phyloP scores from a whole-genome alignment of 2,329 filamentous ascomycete genomes.

The Cercospora sp. region DNA sequence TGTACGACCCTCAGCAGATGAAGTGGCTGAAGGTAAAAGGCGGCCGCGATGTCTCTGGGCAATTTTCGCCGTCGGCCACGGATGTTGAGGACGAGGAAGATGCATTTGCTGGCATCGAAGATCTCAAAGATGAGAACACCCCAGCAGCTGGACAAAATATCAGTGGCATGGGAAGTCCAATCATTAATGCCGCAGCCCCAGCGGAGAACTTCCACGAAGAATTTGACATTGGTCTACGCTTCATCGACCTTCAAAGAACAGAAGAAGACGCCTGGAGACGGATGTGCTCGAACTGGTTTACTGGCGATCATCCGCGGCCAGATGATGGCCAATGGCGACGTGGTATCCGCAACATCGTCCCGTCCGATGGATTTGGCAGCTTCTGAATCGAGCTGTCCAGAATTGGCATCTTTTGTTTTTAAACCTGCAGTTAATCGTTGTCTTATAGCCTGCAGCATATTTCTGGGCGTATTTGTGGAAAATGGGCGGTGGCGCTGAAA shows the following conservation, averaged over 20 bases:
- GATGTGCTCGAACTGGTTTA: slow-evolving; percentile 84
- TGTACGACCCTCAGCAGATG: slow-evolving; percentile 96
- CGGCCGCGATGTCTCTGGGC: slow-evolving; percentile 41
- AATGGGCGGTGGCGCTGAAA: neutral
- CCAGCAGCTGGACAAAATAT: slow-evolving; percentile 27
- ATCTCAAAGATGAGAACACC: slow-evolving; percentile 68
- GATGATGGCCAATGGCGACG: slow-evolving; percentile 70
- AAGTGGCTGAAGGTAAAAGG: slow-evolving; percentile 77
- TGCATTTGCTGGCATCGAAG: slow-evolving; percentile 91
- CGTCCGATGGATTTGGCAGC: slow-evolving; percentile 21
- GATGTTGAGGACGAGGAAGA: slow-evolving; percentile 87
- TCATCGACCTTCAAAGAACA: slow-evolving; percentile 81
- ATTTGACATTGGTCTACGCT: slow-evolving; percentile 95
- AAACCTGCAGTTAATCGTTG: slow-evolving; percentile 27
- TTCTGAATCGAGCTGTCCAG: slow-evolving; percentile 14
- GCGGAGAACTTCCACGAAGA: slow-evolving; percentile 77
- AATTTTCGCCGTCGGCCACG: slow-evolving; percentile 55
- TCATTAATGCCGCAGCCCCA: slow-evolving; percentile 58
- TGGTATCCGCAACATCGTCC: slow-evolving; percentile 30
- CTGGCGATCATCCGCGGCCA: slow-evolving; percentile 57
- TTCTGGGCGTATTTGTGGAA: slow-evolving; percentile 6
- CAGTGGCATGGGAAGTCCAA: slow-evolving; percentile 33
- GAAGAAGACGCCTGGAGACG: slow-evolving; percentile 90
- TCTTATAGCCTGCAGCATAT: slow-evolving; percentile 26
- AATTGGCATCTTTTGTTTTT: slow-evolving; percentile 20